Conservation (phyloP, 129 eudicot genomes). For the Flaveria trinervia region DNA sequence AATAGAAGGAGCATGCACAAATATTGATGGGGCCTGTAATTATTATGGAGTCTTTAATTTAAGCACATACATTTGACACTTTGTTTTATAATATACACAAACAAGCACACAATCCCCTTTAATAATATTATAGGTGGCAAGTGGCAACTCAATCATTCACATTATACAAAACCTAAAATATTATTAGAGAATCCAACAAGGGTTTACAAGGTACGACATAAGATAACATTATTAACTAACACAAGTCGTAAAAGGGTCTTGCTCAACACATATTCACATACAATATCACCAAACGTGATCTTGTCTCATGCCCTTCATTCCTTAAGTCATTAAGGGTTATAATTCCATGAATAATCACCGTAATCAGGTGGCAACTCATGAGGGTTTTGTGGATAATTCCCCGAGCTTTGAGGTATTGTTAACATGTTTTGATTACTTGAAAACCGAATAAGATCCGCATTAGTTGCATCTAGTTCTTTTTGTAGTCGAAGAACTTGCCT, state of each 20-base stretch:
- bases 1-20: neutral
- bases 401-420: constrained; percentile 11
- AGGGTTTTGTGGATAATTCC: constrained; percentile 27
- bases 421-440: constrained; percentile 35
- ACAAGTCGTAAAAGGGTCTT: constrained; percentile 15
- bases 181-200: constrained; percentile 17
- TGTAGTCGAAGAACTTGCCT: constrained; percentile 71
- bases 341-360: constrained; percentile 41
- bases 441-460: constrained; percentile 56
- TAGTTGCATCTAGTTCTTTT: constrained; percentile 74
- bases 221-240: constrained; percentile 36
- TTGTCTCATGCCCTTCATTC: constrained; percentile 16
- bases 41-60: neutral
- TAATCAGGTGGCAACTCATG: constrained; percentile 29
- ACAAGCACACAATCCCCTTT: constrained; percentile 8
- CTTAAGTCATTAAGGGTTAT: constrained; percentile 35
- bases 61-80: constrained; percentile 9
- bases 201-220: constrained; percentile 25
- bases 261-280: constrained; percentile 24
- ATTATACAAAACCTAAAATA: constrained; percentile 23
- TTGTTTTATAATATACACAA: constrained; percentile 11
- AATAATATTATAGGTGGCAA: constrained; percentile 21
- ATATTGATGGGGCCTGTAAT: constrained; percentile 17
- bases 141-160: constrained; percentile 28
- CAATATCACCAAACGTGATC: constrained; percentile 20